Evolutionary conservation across 1,139 yeast genomes (phyloP).

Genomic region (Geotrichum reessii): DNA sequence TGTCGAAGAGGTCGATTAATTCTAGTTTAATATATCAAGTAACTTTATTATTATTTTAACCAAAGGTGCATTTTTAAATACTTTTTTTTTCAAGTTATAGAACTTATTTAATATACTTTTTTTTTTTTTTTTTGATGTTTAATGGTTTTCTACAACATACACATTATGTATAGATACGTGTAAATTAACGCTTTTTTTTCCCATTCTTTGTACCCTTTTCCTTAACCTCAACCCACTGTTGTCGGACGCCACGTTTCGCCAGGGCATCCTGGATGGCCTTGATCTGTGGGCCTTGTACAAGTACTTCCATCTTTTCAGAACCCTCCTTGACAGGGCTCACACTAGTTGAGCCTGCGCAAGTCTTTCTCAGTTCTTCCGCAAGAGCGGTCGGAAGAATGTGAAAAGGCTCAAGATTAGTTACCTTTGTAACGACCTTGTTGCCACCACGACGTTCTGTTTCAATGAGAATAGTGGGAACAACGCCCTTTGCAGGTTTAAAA

Average conservation of each 20-base stretch:
- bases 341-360: constrained; percentile 87
- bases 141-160: neutral
- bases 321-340: constrained; percentile 46
- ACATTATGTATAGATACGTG: neutral
- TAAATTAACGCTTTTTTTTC: constrained; percentile 18
- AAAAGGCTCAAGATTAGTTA: constrained; percentile 64
- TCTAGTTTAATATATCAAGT: neutral
- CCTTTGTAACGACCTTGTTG: constrained; percentile 69
- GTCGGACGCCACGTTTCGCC: constrained; percentile 59
- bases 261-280: constrained; percentile 53
- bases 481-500: constrained; percentile 48
- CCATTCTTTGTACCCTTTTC: constrained; percentile 59
- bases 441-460: constrained; percentile 77
- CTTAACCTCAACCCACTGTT: constrained; percentile 58
- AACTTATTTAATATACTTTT: neutral
- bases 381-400: constrained; percentile 58
- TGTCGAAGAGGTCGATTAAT: constrained; percentile 17
- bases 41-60: neutral
- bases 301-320: constrained; percentile 53
- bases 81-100: neutral
- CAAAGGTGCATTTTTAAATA: neutral
- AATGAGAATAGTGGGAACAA: constrained; percentile 60
- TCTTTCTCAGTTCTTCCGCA: constrained; percentile 63
- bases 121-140: neutral
- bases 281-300: constrained; percentile 89